Evolutionary conservation across 2,329 filamentous ascomycete species (phyloP), one percentile per base, ranked within the genome.

Genomic region (Aureobasidium melanogenum): DNA sequence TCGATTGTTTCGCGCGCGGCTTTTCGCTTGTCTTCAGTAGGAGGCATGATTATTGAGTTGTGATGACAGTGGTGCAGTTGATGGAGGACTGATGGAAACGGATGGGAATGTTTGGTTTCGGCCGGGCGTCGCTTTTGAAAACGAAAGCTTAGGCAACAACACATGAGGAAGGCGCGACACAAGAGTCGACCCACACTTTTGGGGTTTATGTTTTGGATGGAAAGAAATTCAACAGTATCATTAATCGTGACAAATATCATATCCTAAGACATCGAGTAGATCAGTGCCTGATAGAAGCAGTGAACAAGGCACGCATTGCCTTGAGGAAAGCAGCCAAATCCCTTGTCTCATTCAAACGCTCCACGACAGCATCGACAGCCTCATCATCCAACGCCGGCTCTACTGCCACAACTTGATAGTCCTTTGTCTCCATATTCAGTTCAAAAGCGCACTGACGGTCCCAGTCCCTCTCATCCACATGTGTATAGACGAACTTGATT

Each of bases 371-470:
- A 60, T 94, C 89, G 46, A 94, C 83, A 67, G 86, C 87, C 64
- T 91, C 89, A 64, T 82, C 79, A 70, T 95, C 89, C 65, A 96
- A 77, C 76, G 91, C 93, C 14, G 94, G 94, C 70, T 88, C 82
- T 68, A 87, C 88, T 67, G 89, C 87, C 63, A 86, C 82, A 39
- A 97, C 88, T 65, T 89, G 88, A 74, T 97, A 97, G 69, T 96
- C 92, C 63, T 89, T 81, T 65, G 84, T 85, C 38, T 85, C 84
- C 48, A 89, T 96, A 67, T 88, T 86, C 62, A 99, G 79, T 77
- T 97, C 93, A 71, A 99, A 97, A 86, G 89, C 95, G 15, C 89
- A 91, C 76, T 97, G 92, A 63, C 86, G 82, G 68, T 92, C 89
- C 87, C 89, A 92, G 71, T 94, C 87, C 69, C 85, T 84, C 77